Evolutionary conservation across 345 rosid genomes (phyloP).

Genomic region (Toxicodendron radicans): DNA sequence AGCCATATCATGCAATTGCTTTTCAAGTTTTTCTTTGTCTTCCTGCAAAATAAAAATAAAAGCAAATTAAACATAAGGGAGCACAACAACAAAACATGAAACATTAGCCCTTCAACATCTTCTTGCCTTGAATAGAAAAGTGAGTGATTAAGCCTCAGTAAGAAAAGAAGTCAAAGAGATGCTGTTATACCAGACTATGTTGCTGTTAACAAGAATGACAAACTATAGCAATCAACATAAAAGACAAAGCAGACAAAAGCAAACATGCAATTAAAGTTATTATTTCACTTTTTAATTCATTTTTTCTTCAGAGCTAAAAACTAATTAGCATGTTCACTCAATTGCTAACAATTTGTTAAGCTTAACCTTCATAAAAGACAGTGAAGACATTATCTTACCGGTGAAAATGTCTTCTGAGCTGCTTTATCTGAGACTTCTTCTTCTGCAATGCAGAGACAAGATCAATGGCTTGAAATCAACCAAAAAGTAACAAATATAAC

Average conservation of each 20-base stretch:
- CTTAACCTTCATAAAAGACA: neutral
- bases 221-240: neutral
- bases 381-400: constrained; percentile 45
- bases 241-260: neutral
- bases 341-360: neutral
- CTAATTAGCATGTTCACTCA: neutral
- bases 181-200: neutral
- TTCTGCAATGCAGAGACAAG: constrained; percentile 33
- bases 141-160: neutral
- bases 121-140: neutral
- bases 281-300: neutral
- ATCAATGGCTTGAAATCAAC: constrained; percentile 8
- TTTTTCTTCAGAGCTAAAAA: neutral
- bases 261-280: neutral
- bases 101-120: neutral
- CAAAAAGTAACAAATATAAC: neutral
- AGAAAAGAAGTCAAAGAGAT: neutral
- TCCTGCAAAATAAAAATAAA: constrained; percentile 49
- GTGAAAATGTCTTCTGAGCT: constrained; percentile 46
- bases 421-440: constrained; percentile 48
- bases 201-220: neutral
- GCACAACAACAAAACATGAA: neutral
- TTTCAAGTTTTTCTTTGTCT: constrained; percentile 83
- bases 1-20: constrained; percentile 94
- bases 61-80: neutral